phyloP scores from a whole-genome alignment of 106 monocot genomes.

The Alisma plantagoaquatica region DNA sequence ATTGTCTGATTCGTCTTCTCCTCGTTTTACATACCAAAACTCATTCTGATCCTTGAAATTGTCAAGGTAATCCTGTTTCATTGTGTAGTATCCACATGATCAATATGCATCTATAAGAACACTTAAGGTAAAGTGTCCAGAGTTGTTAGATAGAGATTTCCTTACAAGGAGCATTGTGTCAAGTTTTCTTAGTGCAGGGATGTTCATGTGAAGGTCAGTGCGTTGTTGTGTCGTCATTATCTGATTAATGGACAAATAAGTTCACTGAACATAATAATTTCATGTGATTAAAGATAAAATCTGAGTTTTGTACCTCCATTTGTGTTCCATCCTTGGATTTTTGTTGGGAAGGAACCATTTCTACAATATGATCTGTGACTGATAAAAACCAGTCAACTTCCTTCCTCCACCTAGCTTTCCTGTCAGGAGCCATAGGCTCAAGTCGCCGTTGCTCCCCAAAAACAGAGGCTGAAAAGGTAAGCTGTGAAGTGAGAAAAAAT shows the following conservation, averaged over 20 bases:
- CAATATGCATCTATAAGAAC: not conserved
- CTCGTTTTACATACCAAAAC: conserved; percentile 48
- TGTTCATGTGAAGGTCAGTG: conserved; percentile 65
- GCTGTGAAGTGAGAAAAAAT: not conserved
- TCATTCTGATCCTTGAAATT: conserved; percentile 69
- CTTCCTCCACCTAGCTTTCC: conserved; percentile 61
- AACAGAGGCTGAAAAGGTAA: conserved; percentile 83
- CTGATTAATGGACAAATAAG: conserved; percentile 15
- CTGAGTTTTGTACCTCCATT: conserved; percentile 43
- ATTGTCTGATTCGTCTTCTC: conserved; percentile 36
- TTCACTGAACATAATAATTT: not conserved
- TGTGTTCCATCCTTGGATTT: conserved; percentile 41
- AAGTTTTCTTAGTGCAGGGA: conserved; percentile 69
- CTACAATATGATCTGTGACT: conserved; percentile 81
- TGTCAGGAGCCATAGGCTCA: conserved; percentile 67
- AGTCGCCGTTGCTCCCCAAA: conserved; percentile 67
- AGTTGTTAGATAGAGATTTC: not conserved
- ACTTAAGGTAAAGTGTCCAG: not conserved
- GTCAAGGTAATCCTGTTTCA: conserved; percentile 60
- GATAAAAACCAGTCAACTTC: conserved; percentile 79
- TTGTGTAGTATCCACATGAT: not conserved
- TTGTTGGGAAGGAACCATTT: conserved; percentile 67
- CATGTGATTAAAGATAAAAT: not conserved
- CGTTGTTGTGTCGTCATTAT: conserved; percentile 74
- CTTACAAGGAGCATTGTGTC: conserved; percentile 83